Percentiles rank a stretch among this genome's conserved stretches.
Conservation (phyloP, 2,329 filamentous ascomycete genomes). For the Aspergillus versicolor region DNA sequence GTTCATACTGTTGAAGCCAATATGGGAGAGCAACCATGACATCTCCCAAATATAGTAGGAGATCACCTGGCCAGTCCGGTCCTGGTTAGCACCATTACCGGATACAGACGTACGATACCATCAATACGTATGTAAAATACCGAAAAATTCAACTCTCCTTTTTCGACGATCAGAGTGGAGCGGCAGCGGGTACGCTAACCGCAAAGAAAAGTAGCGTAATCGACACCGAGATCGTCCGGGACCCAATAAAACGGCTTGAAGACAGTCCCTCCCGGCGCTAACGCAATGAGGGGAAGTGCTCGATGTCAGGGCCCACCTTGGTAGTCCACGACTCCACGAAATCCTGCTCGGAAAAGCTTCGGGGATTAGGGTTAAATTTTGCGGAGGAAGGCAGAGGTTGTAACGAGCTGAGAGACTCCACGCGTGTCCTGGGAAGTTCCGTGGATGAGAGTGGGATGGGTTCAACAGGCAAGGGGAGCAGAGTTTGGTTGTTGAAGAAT, state of each 20-base stretch:
- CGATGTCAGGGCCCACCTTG: background rate
- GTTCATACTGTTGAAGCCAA: too few species aligned
- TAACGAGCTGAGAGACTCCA: background rate
- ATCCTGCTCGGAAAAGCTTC: background rate
- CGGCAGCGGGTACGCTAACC: background rate
- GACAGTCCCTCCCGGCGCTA: slow-evolving; percentile 11
- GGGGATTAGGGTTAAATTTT: background rate
- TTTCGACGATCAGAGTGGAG: background rate
- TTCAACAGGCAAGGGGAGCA: background rate
- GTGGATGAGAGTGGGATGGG: background rate
- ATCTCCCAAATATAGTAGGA: too few species aligned
- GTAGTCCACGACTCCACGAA: background rate
- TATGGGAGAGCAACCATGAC: too few species aligned
- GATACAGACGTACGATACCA: background rate
- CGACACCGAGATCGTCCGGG: background rate
- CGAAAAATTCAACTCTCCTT: too few species aligned
- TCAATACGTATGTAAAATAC: background rate
- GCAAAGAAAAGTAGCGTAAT: background rate
- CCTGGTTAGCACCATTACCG: too few species aligned
- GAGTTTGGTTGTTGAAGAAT: background rate
- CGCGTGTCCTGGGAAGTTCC: background rate
- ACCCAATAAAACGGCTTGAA: background rate
- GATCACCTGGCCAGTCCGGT: too few species aligned
- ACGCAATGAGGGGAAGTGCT: slow-evolving; percentile 2
- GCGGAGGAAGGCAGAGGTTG: background rate